A percentile compares a stretch with the other conserved stretches of the same genome.
phyloP scores from a whole-genome alignment of 2,329 filamentous ascomycete genomes.

The Mycosphaerella sp. region DNA sequence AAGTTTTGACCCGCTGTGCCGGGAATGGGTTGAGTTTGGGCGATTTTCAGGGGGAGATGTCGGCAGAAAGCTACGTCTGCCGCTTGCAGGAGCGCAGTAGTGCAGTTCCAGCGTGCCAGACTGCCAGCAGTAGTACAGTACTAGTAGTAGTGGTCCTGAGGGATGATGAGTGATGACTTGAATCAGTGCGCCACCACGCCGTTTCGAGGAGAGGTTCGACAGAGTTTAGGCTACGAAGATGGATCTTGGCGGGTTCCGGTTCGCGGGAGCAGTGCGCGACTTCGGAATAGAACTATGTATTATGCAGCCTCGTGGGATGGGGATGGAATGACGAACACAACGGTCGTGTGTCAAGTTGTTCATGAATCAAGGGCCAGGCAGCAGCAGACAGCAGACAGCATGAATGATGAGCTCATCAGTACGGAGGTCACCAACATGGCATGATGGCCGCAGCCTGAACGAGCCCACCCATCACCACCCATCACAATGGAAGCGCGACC shows the following conservation, averaged over 20 bases:
- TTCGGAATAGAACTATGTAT: too few species aligned
- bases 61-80: conserved; percentile 1
- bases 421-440: too few species aligned
- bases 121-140: neutral
- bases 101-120: neutral
- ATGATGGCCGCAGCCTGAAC: neutral
- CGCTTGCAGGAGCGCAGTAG: neutral
- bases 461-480: neutral
- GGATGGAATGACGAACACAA: too few species aligned
- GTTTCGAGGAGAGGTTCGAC: too few species aligned
- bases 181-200: neutral
- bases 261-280: too few species aligned
- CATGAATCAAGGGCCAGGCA: neutral
- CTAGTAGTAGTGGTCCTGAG: neutral
- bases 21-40: neutral
- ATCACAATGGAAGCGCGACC: neutral
- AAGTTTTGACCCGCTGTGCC: neutral
- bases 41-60: neutral
- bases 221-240: too few species aligned
- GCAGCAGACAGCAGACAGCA: too few species aligned
- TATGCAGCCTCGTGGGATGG: too few species aligned
- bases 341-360: too few species aligned
- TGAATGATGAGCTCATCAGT: neutral
- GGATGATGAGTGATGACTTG: too few species aligned
- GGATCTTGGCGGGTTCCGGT: too few species aligned